Base-by-base conservation (phyloP, 768 basidiomycete species). In the Lyophyllum semitale region DNA sequence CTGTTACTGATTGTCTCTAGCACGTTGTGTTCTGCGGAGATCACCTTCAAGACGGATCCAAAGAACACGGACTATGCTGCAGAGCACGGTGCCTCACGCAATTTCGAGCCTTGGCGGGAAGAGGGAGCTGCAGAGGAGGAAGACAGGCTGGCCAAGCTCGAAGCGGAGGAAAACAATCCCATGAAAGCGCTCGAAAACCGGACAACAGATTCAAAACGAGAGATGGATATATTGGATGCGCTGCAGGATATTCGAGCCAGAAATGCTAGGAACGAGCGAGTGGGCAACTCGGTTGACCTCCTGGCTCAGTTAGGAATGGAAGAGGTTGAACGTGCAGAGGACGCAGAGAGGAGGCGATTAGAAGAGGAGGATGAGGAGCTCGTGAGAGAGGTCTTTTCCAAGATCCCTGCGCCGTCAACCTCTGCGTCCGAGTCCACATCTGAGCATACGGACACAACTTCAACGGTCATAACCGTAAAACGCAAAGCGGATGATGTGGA, bases 41-140 rank as follows among this genome's bases (percentile, higher is more conserved):
- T 99, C 61, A 98, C 97, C 0, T 99, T 99, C 86, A 98, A 98
- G 72, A 99, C 97, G 0, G 96, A 99, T 68, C 96, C 96, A 18
- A 96, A 96, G 81, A 95, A 97, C 68, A 95, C 95, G 0, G 94
- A 96, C 68, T 96, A 96, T 62, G 38, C 79, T 18, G 93, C 93
- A 40, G 96, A 99, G 73, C 96, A 98, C 66, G 97, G 97, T 27
- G 97, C 97, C 26, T 94, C 91, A 4, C 85, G 97, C 4, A 99
- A 98, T 69, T 98, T 98, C 66, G 97, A 99, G 73, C 94, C 95
- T 12, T 98, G 95, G 95, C 75, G 93, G 63, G 93, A 95, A 52
- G 88, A 93, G 66, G 64, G 80, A 60, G 88, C 82, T 0, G 84
- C 79, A 2, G 85, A 92, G 62, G 91, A 93, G 65, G 89, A 88